phyloP scores from a whole-genome alignment of 2,329 filamentous ascomycete species.

The Lizonia empirigonia region DNA sequence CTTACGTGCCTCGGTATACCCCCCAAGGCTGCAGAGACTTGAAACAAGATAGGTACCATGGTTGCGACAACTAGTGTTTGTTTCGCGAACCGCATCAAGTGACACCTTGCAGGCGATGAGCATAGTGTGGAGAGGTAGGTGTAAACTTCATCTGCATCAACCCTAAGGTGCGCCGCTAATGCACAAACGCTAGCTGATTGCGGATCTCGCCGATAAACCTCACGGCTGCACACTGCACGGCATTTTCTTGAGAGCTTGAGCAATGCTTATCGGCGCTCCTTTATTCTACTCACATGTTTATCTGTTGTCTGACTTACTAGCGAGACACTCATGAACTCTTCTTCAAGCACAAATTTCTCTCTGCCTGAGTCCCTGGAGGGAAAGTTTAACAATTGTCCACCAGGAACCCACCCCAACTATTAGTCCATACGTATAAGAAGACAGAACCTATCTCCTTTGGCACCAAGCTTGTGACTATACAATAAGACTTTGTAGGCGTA shows the following conservation, averaged over 20 bases:
- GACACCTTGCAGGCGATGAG: neutral
- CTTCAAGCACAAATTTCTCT: too few species aligned
- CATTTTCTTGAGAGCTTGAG: neutral
- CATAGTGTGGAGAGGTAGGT: neutral
- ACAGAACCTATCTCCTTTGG: too few species aligned
- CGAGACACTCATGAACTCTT: neutral
- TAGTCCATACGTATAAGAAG: too few species aligned
- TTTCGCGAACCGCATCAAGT: neutral
- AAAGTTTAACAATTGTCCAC: too few species aligned
- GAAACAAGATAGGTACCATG: neutral
- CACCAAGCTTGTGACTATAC: too few species aligned
- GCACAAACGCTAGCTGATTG: neutral
- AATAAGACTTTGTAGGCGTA: neutral
- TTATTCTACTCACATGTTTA: too few species aligned
- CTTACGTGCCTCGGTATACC: neutral
- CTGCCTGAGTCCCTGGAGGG: too few species aligned
- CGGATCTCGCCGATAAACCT: neutral
- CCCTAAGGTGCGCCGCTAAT: too few species aligned
- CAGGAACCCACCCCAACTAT: too few species aligned
- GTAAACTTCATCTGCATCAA: neutral
- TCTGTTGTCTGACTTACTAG: neutral
- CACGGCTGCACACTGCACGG: neutral
- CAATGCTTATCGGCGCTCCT: neutral
- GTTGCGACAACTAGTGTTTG: neutral
- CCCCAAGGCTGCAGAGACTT: neutral